Evolutionary conservation across 1,284 basidiomycete species (phyloP).

Genomic region (Calocybe gambosa): DNA sequence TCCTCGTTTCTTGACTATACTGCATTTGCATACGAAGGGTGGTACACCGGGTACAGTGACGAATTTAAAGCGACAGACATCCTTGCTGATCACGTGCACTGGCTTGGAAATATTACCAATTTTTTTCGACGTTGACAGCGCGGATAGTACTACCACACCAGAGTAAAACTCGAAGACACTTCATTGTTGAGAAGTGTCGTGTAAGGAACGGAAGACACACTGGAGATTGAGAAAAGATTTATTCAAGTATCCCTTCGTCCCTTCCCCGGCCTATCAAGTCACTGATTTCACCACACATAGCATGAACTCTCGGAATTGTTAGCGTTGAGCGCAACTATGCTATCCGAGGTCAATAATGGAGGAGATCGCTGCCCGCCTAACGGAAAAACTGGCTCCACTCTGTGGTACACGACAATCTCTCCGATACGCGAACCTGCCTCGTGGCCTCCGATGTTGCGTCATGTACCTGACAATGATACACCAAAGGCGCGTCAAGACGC

Average conservation of each 20-base stretch:
- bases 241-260: neutral
- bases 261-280: neutral
- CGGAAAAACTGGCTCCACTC: neutral
- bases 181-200: constrained; percentile 6
- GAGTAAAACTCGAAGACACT: constrained; percentile 5
- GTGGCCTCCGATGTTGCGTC: constrained; percentile 8
- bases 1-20: neutral
- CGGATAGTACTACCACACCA: neutral
- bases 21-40: too few relatives aligned
- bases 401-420: neutral
- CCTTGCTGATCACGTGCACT: constrained; percentile 12
- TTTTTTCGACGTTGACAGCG: constrained; percentile 2
- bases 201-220: constrained; percentile 7
- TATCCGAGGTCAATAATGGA: neutral
- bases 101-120: constrained; percentile 10
- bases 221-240: constrained; percentile 7
- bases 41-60: constrained; percentile 6
- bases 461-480: neutral
- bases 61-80: too few relatives aligned
- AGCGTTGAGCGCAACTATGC: constrained; percentile 3
- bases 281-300: constrained; percentile 1
- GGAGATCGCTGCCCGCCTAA: neutral
- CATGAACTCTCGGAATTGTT: constrained; percentile 11
- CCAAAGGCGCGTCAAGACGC: constrained; percentile 6
- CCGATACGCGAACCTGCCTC: constrained; percentile 7